A percentile compares a stretch with the other conserved stretches of the same genome.
These are phyloP conservation scores for Sphaerulina musiva DNA, from an alignment of 2,329 filamentous ascomycete species.

Conservation along the genomic window DNA sequence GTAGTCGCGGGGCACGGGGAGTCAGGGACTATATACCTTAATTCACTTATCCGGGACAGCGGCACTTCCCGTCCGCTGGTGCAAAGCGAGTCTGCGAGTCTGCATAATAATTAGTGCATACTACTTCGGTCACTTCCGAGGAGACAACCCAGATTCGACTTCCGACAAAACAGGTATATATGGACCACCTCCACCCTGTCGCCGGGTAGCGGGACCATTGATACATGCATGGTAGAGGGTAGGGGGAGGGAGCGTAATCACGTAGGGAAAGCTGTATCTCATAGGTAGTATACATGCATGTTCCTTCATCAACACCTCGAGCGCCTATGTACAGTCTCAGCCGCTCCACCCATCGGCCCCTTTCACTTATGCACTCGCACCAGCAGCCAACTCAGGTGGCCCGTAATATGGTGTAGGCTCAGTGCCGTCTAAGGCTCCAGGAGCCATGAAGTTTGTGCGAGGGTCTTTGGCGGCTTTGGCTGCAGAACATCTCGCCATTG, in stretches of 20 bases:
- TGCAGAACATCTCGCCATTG: slow-evolving; percentile 95
- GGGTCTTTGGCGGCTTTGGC: slow-evolving; percentile 64
- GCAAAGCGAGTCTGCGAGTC: too few relatives aligned
- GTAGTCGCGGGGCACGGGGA: too few relatives aligned
- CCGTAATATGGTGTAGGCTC: slow-evolving; percentile 37
- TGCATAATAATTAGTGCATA: too few relatives aligned
- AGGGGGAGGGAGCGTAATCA: neutral
- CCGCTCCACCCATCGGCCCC: neutral
- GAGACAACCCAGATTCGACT: too few relatives aligned
- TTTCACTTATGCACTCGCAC: slow-evolving; percentile 19
- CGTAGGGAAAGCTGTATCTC: slow-evolving; percentile 12
- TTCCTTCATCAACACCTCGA: slow-evolving; percentile 15
- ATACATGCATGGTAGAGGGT: too few relatives aligned
- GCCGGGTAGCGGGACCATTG: too few relatives aligned
- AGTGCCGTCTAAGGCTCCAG: slow-evolving; percentile 35
- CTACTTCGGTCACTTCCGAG: too few relatives aligned
- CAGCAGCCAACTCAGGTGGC: slow-evolving; percentile 18
- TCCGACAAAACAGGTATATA: too few relatives aligned
- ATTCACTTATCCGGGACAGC: too few relatives aligned
- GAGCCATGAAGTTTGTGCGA: slow-evolving; percentile 47
- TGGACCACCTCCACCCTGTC: too few relatives aligned
- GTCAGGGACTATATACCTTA: too few relatives aligned
- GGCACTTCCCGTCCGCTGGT: too few relatives aligned
- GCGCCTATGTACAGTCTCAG: slow-evolving; percentile 18
- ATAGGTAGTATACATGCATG: slow-evolving; percentile 16